A percentile compares a stretch with the other conserved stretches of the same genome.
phyloP scores from a whole-genome alignment of 73 alveolate species.

The Paramecium caudatum region DNA sequence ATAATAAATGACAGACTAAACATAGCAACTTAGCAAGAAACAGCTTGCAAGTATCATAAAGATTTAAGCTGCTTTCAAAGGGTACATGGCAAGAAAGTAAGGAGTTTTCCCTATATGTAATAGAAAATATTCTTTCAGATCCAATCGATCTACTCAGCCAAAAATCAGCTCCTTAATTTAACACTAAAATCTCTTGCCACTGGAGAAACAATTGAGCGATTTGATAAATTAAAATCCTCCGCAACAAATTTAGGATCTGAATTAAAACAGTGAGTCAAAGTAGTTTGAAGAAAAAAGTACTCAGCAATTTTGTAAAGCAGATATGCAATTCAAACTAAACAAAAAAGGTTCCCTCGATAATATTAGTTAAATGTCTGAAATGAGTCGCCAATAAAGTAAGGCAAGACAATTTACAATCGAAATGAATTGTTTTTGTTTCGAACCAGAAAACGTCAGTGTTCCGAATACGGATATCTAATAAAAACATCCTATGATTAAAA shows the following conservation, averaged over 20 bases:
- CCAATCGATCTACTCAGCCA: background rate
- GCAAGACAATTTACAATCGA: background rate
- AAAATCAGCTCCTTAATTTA: slow-evolving; percentile 12
- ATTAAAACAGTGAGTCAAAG: background rate
- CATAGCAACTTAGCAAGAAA: too few relatives aligned
- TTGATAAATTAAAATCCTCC: background rate
- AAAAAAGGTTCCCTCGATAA: background rate
- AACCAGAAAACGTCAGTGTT: background rate
- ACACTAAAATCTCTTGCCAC: too few relatives aligned
- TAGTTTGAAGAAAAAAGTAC: background rate
- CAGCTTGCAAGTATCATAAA: background rate
- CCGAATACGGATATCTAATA: background rate
- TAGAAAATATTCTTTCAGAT: background rate
- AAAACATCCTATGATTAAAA: slow-evolving; percentile 5
- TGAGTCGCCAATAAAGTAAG: background rate
- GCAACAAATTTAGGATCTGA: background rate
- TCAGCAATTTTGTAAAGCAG: background rate
- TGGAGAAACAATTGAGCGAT: too few relatives aligned
- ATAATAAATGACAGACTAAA: too few relatives aligned
- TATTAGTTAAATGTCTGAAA: background rate
- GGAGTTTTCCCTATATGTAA: background rate
- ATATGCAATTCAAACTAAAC: background rate
- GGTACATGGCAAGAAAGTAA: slow-evolving; percentile 30
- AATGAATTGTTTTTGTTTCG: background rate
- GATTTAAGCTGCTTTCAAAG: slow-evolving; percentile 16